These are phyloP conservation scores for Mycena galericulata DNA, from an alignment of 768 basidiomycete genomes.

Conservation along the genomic window DNA sequence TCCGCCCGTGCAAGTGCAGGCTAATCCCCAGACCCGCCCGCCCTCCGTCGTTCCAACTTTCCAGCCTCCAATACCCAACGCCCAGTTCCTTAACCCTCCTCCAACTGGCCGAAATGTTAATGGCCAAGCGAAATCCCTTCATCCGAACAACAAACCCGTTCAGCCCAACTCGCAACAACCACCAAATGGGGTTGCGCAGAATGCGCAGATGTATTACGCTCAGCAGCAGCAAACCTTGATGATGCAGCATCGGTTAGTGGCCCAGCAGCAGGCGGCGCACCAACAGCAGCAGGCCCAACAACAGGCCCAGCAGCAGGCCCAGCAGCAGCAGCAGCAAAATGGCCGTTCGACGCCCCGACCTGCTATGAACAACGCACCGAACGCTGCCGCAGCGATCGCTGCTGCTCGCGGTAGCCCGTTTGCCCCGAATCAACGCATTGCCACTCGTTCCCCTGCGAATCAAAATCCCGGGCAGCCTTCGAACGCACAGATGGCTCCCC, in stretches of 20 bases:
- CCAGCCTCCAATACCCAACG: constrained; percentile 35
- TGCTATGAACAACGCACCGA: constrained; percentile 23
- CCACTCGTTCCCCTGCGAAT: constrained; percentile 24
- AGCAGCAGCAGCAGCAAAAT: constrained; percentile 30
- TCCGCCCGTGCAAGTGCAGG: constrained; percentile 36
- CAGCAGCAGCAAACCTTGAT: constrained; percentile 24
- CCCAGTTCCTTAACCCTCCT: constrained; percentile 39
- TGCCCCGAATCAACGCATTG: constrained; percentile 20
- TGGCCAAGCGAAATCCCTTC: constrained; percentile 18
- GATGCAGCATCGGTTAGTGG: constrained; percentile 18
- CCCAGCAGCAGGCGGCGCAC: constrained; percentile 31
- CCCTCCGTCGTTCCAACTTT: constrained; percentile 36
- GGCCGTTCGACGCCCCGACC: constrained; percentile 36
- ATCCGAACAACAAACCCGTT: constrained; percentile 8
- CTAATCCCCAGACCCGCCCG: constrained; percentile 34
- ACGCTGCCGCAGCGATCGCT: constrained; percentile 29
- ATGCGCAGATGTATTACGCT: constrained; percentile 20
- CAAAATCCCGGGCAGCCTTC: not conserved
- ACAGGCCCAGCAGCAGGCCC: constrained; percentile 33
- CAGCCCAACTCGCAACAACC: constrained; percentile 5
- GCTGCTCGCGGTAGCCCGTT: constrained; percentile 32
- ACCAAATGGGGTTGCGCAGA: no score
- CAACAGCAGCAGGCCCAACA: constrained; percentile 24
- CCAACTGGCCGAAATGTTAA: constrained; percentile 33
- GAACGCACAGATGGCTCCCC: constrained; percentile 15